Conservation (phyloP, 2,329 filamentous ascomycete species). For the Akanthomyces uredinophilus region DNA sequence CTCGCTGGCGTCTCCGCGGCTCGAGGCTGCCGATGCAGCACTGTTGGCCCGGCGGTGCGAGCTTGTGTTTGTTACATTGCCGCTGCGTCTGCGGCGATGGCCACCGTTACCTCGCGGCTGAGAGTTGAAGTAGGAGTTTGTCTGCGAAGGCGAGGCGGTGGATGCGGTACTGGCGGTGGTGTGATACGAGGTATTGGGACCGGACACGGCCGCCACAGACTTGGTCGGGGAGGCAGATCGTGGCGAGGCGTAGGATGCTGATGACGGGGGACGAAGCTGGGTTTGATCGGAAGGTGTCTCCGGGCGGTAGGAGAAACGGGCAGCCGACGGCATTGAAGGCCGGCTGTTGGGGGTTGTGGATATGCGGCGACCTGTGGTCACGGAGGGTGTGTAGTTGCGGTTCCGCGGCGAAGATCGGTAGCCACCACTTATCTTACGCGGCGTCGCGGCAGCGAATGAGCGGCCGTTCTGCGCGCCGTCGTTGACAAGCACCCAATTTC, state of each 20-base stretch:
- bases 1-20: slow-evolving; percentile 21
- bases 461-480: slow-evolving; percentile 26
- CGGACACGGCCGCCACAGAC: slow-evolving; percentile 22
- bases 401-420: slow-evolving; percentile 25
- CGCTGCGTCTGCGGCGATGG: slow-evolving; percentile 9
- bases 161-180: slow-evolving; percentile 15
- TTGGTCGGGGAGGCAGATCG: slow-evolving; percentile 37
- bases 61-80: slow-evolving; percentile 11
- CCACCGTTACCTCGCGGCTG: not conserved
- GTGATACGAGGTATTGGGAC: slow-evolving; percentile 19
- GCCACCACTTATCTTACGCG: slow-evolving; percentile 22
- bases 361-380: slow-evolving; percentile 39
- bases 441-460: slow-evolving; percentile 19
- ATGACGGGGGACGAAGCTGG: slow-evolving; percentile 30
- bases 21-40: slow-evolving; percentile 37
- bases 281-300: slow-evolving; percentile 29
- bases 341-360: slow-evolving; percentile 27
- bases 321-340: slow-evolving; percentile 24
- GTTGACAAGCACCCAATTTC: slow-evolving; percentile 67
- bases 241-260: slow-evolving; percentile 30
- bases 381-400: slow-evolving; percentile 29
- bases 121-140: not conserved
- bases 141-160: slow-evolving; percentile 10
- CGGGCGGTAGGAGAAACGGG: slow-evolving; percentile 20
- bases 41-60: slow-evolving; percentile 43